Evolutionary conservation across 768 basidiomycete genomes (phyloP), one percentile per base, ranked within the genome.

Genomic region (Trametes elegans): DNA sequence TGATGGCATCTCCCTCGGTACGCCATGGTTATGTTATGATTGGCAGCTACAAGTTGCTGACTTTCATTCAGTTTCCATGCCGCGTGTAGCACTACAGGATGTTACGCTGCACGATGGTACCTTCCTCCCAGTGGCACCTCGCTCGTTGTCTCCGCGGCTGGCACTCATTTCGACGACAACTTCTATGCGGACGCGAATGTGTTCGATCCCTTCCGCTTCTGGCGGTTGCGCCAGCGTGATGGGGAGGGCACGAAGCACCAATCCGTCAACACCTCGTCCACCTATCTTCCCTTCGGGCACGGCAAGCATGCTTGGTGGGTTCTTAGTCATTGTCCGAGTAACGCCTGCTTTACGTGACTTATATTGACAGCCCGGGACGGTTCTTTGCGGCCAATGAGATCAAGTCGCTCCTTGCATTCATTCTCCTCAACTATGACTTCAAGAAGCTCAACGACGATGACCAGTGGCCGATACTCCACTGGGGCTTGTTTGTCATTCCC

Each of bases 351-450:
- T n/a, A n/a, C n/a, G n/a, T n/a, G n/a, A n/a, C n/a, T n/a, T n/a
- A n/a, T n/a, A n/a, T n/a, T n/a, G n/a, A n/a, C 53, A 74, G 73
- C 40, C 71, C 73, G 0, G 70, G 73, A 5, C 62, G 73, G 1
- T 71, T 71, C 60, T 73, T 73, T 47, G 73, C 70, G 4, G 57
- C 62, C 10, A 67, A 58, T 52, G 70, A 70, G 57, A 41, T 74
- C 18, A 74, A 74, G 55, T 63, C 65, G 6, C 59, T 73, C 57
- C 52, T 73, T 11, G 72, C 71, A 8, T 59, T 68, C 42, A 52
- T 73, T 0, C 46, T 73, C 9, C 27, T 67, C 6, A 66, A 65
- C 21, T 70, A 68, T 53, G 69, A 70, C 44, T 18, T 70, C 14
- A 68, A 66, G 49, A 19, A 66, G 38, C 45, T 47, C 24, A 41